Base-by-base conservation (phyloP, 257 asterid species). In the Plantago elongata region DNA sequence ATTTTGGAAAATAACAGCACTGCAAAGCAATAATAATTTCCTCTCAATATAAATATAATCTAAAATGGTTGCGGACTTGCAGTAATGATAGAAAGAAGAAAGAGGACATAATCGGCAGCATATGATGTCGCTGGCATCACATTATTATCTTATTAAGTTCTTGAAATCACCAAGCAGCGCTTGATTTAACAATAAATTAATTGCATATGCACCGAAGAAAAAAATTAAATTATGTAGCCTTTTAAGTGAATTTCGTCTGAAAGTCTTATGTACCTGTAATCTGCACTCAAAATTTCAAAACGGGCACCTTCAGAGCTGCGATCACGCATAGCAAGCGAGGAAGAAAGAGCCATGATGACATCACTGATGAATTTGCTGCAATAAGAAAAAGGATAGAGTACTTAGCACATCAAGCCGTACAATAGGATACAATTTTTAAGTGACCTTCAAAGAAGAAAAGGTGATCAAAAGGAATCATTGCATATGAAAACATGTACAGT, bases 341-440 rank as follows among this genome's bases (percentile, higher is more conserved):
- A 93, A 60, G 97, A 87, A 78, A 87, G 74, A 49, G 88, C 83
- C 95, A 93, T 78, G 68, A 93, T 74, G 72, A 79, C 70, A 69
- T 93, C 97, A 75, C 99, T 93, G 67, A 93, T 80, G 78, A 87
- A 89, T 75, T 87, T 85, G 83, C 99, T 93, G 78, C 82, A 71
- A 60, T 27, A 60, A 75, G 57, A 72, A 52, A 65, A 62, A 61
- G 3, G 55, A n/a, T 11, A 54, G 76, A 18, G 17, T 62, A 14
- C 50, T 68, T 61, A 75, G 69, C 58, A 51, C 64, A 56, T 64
- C 44, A 69, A 54, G 60, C 52, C 37, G 67, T 15, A 60, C 45
- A 44, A 27, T 22, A 22, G 27, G 27, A 22, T 22, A 22, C 27
- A 22, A 22, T 22, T 22, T 22, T 22, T 22, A 22, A 22, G 27